Evolutionary conservation across 1,139 yeast genomes (phyloP).

Genomic region (Sugiyamaella novakii): DNA sequence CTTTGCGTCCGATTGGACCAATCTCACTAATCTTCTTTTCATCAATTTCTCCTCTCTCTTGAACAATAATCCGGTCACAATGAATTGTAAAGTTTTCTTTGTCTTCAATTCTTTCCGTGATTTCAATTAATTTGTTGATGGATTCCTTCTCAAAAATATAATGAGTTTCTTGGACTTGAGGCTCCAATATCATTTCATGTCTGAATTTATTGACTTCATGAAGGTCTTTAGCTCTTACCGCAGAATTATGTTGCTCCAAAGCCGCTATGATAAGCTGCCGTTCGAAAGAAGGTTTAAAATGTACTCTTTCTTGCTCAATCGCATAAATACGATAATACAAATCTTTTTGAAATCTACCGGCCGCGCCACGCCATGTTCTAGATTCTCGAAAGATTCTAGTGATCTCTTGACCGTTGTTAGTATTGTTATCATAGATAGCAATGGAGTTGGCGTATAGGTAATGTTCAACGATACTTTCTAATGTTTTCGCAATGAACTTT

Average conservation of each 20-base stretch:
- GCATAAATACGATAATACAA: too few species aligned
- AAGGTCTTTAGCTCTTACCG: conserved; percentile 25
- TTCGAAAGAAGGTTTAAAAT: conserved; percentile 41
- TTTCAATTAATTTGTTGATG: too few species aligned
- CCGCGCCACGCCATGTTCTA: not conserved
- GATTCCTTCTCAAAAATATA: conserved; percentile 1
- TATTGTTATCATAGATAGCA: not conserved
- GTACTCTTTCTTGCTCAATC: conserved; percentile 14
- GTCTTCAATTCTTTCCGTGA: not conserved
- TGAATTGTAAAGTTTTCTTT: too few species aligned
- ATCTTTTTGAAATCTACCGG: not conserved
- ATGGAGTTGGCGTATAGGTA: not conserved
- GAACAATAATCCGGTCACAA: too few species aligned
- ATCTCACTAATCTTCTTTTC: conserved; percentile 1
- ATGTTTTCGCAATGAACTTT: conserved; percentile 16
- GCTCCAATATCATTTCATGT: conserved; percentile 20
- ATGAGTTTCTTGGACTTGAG: not conserved
- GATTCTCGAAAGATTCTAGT: not conserved
- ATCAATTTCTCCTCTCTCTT: too few species aligned
- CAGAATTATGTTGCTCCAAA: conserved; percentile 39
- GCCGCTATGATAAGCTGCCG: conserved; percentile 37
- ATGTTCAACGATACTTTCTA: not conserved
- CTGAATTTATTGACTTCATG: conserved; percentile 22
- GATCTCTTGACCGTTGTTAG: not conserved
- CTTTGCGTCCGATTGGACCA: conserved; percentile 12